phyloP scores from a whole-genome alignment of 208 protist genomes.

The Leishmania lainsoni region DNA sequence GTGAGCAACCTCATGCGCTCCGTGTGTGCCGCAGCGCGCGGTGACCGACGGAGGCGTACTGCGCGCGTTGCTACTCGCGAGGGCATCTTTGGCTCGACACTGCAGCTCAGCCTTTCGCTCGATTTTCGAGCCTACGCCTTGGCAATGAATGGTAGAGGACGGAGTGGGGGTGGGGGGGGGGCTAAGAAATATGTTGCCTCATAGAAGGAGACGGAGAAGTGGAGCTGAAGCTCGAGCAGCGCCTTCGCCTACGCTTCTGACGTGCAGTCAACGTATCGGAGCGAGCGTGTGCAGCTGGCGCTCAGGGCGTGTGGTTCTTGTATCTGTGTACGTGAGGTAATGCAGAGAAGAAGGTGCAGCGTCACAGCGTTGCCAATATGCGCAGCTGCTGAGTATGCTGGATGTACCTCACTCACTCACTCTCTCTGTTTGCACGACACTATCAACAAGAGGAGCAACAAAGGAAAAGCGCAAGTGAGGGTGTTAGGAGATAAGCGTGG shows the following conservation, averaged over 20 bases:
- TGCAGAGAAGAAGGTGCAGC: neutral
- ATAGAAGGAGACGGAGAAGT: neutral
- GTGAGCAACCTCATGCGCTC: conserved; percentile 57
- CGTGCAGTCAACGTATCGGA: neutral
- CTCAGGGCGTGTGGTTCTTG: neutral
- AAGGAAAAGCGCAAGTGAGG: neutral
- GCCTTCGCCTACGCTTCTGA: neutral
- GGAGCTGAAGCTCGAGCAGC: neutral
- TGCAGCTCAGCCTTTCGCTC: neutral
- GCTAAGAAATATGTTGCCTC: neutral
- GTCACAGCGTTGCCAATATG: neutral
- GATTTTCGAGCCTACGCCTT: neutral
- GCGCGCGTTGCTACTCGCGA: conserved; percentile 14
- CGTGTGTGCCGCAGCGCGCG: neutral
- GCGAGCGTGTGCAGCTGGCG: neutral
- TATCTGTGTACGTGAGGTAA: neutral
- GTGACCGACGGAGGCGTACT: conserved; percentile 18
- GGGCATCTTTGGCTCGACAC: conserved; percentile 9
- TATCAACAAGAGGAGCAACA: neutral
- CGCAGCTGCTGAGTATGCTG: neutral
- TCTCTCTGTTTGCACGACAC: neutral
- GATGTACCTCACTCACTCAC: neutral
- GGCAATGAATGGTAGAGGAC: neutral
- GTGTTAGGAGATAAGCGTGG: neutral
- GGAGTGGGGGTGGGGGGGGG: too few species aligned